phyloP scores from a whole-genome alignment of 139 green algal genomes.

The Choricystis sp. region DNA sequence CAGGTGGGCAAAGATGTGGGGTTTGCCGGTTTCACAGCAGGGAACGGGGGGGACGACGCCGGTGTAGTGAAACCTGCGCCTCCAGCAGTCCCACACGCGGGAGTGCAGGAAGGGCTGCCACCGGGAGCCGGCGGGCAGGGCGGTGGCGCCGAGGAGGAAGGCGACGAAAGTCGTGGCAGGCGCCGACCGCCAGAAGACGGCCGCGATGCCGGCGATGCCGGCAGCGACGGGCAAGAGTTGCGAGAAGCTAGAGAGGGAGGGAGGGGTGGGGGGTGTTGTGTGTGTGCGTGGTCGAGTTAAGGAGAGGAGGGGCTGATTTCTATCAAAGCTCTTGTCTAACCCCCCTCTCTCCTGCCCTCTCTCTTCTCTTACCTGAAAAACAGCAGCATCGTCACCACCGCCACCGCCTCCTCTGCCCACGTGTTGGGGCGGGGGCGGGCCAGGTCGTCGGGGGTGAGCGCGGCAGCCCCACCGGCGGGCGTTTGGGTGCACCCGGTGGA shows the following conservation, averaged over 20 bases:
- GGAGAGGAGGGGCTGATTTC: too few relatives aligned
- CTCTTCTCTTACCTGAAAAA: too few relatives aligned
- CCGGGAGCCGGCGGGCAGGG: neutral
- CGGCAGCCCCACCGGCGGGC: too few relatives aligned
- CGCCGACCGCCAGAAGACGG: neutral
- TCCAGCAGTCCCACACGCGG: neutral
- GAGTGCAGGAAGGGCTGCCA: neutral
- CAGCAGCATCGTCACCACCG: conserved; percentile 1
- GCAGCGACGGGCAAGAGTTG: neutral
- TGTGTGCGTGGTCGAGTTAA: too few relatives aligned
- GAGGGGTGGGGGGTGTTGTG: too few relatives aligned
- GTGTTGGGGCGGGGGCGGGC: conserved; percentile 1
- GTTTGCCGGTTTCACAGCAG: neutral
- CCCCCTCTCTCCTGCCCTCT: too few relatives aligned
- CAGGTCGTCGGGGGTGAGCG: neutral
- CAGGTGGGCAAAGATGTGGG: neutral
- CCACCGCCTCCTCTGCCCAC: neutral
- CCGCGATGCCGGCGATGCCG: neutral
- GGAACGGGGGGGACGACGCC: neutral
- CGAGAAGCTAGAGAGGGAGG: too few relatives aligned
- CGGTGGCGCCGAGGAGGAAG: neutral
- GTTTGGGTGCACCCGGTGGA: neutral
- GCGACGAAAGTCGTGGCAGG: neutral
- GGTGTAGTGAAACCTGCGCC: neutral
- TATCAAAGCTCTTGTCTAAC: too few relatives aligned